phyloP scores from a whole-genome alignment of 2,329 filamentous ascomycete genomes.

The Microsporum ferrugineum region DNA sequence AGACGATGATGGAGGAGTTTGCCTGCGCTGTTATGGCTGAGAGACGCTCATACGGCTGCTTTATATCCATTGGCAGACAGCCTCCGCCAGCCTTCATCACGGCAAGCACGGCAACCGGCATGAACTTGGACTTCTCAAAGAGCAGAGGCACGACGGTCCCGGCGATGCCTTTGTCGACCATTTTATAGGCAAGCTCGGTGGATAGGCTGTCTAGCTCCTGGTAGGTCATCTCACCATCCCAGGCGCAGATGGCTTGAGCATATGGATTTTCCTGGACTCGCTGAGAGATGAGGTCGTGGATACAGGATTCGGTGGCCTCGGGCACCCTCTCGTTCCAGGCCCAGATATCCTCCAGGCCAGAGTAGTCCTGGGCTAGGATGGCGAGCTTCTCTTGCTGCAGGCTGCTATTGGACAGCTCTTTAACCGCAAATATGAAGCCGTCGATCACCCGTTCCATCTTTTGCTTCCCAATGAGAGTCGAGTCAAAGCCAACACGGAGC shows the following conservation, averaged over 20 bases:
- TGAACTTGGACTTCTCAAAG: slow-evolving; percentile 24
- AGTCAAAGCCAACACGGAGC: not conserved
- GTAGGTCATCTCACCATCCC: slow-evolving; percentile 16
- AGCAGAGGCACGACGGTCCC: slow-evolving; percentile 19
- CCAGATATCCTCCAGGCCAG: slow-evolving; percentile 18
- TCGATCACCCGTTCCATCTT: not conserved
- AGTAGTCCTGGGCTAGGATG: not conserved
- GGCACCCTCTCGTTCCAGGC: slow-evolving; percentile 17
- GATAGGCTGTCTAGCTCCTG: slow-evolving; percentile 15
- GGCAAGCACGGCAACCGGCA: slow-evolving; percentile 19
- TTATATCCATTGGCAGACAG: slow-evolving; percentile 21
- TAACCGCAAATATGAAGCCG: not conserved
- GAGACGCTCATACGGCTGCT: slow-evolving; percentile 24
- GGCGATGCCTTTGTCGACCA: slow-evolving; percentile 15
- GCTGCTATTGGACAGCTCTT: not conserved
- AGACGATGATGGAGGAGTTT: slow-evolving; percentile 11
- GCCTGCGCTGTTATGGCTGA: slow-evolving; percentile 17
- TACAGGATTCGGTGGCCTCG: slow-evolving; percentile 14
- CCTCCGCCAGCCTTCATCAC: slow-evolving; percentile 21
- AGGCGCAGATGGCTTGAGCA: slow-evolving; percentile 15
- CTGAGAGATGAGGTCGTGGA: slow-evolving; percentile 21
- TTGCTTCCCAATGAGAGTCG: not conserved
- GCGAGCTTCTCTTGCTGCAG: not conserved
- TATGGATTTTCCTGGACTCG: slow-evolving; percentile 16
- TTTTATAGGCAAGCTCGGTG: slow-evolving; percentile 4